phyloP scores from a whole-genome alignment of 163 green algal species.

The Scenedesmus sp. region DNA sequence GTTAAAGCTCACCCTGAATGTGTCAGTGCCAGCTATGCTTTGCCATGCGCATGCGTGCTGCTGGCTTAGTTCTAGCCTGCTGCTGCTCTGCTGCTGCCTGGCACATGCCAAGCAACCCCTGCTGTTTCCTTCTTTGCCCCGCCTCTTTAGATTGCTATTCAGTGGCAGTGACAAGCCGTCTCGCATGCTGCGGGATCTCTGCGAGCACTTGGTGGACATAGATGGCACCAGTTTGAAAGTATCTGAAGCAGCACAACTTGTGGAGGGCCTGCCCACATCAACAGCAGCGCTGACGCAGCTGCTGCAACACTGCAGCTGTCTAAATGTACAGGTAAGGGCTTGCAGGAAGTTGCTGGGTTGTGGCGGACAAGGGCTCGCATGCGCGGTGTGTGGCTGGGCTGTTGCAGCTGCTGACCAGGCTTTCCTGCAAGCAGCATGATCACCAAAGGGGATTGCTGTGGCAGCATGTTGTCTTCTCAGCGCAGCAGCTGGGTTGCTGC shows the following conservation, averaged over 20 bases:
- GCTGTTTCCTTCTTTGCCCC: background rate
- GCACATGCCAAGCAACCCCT: background rate
- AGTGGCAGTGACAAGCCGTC: background rate
- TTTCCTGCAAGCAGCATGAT: too few species aligned
- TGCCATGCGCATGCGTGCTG: background rate
- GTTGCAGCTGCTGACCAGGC: too few species aligned
- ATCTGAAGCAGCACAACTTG: slow-evolving; percentile 7
- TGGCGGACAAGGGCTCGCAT: too few species aligned
- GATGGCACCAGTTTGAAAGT: background rate
- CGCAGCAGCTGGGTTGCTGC: too few species aligned
- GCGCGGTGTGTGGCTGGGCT: background rate
- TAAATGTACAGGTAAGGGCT: background rate
- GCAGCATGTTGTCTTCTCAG: too few species aligned
- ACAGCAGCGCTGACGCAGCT: slow-evolving; percentile 1
- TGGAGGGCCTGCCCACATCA: background rate
- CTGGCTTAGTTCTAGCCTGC: background rate
- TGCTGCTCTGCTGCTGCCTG: background rate
- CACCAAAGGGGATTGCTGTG: too few species aligned
- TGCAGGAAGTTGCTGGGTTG: background rate
- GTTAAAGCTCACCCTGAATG: background rate
- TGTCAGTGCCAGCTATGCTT: background rate
- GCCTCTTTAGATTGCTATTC: background rate
- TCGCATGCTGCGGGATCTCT: background rate
- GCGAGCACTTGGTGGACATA: background rate
- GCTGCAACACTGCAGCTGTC: background rate